Base-by-base conservation (phyloP, 768 basidiomycete genomes). In the Amyloporia xantha region DNA sequence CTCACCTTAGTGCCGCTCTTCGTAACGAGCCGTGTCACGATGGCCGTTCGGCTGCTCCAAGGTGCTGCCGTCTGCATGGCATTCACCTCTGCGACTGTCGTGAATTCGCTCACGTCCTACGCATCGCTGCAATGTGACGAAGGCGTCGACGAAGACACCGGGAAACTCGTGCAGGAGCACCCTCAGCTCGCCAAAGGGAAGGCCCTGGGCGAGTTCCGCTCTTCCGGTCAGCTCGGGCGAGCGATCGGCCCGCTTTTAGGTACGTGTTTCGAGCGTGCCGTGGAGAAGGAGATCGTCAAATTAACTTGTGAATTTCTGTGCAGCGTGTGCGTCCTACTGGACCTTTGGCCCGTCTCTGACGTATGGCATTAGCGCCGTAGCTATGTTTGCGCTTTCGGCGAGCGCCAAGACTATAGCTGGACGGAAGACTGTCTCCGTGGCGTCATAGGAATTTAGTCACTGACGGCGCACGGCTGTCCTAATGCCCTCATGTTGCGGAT, bases 41-140 rank as follows among this genome's bases (percentile, higher is more conserved):
- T 78, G 24, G 76, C 78, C 10, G 70, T 78, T 56, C 73, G 69
- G 30, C 67, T 82, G 15, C 68, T 87, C 13, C 80, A 79, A 59
- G 73, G 67, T n/a, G 85, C 89, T 5, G 88, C 91, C 0, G 74
- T 86, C 4, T 88, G 84, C 59, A 75, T 97, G 68, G 91, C 92
- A 3, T 96, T 92, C 70, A 96, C 95, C 4, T 88, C 85, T 52
- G 94, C 95, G 4, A 96, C 92, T 1, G 94, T 96, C 43, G 95
- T 99, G 53, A 97, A 88, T 61, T 81, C 90, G 7, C 72, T 99
- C 55, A 99, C 92, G 30, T 84, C 93, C 21, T 81, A 85, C 54
- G 95, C 94, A 9, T 93, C 91, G 12, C 64, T 93, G 55, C 91
- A 94, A 66, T 93, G 91, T 54, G 89, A 95, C 60, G 89, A 92